These are phyloP conservation scores for Theobroma cacao DNA, from an alignment of 345 rosid genomes.

Conservation along the genomic window DNA sequence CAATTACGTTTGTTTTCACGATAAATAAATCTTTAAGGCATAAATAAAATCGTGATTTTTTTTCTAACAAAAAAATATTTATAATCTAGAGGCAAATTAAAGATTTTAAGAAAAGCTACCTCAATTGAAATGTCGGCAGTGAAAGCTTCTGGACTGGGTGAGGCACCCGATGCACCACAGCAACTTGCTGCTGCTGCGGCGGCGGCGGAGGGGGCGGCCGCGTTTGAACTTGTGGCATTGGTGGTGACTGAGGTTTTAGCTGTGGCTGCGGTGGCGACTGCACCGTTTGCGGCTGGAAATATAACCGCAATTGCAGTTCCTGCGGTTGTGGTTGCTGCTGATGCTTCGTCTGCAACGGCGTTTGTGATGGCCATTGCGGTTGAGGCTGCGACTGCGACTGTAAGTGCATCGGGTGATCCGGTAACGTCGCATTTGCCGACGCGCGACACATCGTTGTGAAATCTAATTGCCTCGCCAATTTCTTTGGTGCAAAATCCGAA, in stretches of 20 bases:
- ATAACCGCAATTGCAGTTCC: slow-evolving; percentile 22
- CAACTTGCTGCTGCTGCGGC: slow-evolving; percentile 25
- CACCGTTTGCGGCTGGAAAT: slow-evolving; percentile 17
- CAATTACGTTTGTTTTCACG: not conserved
- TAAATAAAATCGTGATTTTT: not conserved
- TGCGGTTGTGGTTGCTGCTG: slow-evolving; percentile 17
- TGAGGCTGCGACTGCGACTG: slow-evolving; percentile 13
- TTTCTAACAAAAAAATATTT: not conserved
- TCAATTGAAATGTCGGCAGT: slow-evolving; percentile 24
- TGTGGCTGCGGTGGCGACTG: slow-evolving; percentile 14
- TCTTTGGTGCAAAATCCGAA: slow-evolving; percentile 41
- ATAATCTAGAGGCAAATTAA: not conserved
- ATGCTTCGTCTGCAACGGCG: slow-evolving; percentile 15
- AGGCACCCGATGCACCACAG: slow-evolving; percentile 27
- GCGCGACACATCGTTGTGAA: slow-evolving; percentile 33
- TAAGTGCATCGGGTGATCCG: slow-evolving; percentile 22
- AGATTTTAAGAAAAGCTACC: slow-evolving; percentile 25
- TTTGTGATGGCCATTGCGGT: slow-evolving; percentile 15
- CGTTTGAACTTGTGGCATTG: slow-evolving; percentile 21
- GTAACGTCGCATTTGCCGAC: slow-evolving; percentile 25
- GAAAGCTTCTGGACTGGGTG: slow-evolving; percentile 43
- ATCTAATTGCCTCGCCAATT: slow-evolving; percentile 54
- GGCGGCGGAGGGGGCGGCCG: slow-evolving; percentile 28
- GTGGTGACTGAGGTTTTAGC: slow-evolving; percentile 17
- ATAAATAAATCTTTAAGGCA: not conserved